These are phyloP conservation scores for Monilinia vaccinii-corymbosi DNA, from an alignment of 2,329 filamentous ascomycete genomes.

Conservation along the genomic window DNA sequence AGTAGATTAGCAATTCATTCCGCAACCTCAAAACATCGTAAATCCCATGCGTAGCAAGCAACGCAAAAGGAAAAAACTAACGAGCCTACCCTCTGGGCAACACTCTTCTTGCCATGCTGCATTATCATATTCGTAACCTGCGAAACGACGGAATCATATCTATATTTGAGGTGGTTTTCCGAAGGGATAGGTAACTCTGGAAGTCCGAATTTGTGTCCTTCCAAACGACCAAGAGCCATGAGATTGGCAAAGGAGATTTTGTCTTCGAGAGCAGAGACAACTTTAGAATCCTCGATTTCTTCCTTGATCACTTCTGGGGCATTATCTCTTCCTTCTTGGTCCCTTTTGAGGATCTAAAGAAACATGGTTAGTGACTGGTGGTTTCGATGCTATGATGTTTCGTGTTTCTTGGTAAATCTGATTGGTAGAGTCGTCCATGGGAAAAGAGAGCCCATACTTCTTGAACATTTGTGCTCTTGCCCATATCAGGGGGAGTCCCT, in stretches of 20 bases:
- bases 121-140: slow-evolving; percentile 90
- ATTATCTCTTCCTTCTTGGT: slow-evolving; percentile 51
- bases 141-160: slow-evolving; percentile 76
- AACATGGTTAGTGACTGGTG: slow-evolving; percentile 11
- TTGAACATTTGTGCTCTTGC: slow-evolving; percentile 56
- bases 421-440: neutral
- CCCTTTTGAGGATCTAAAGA: slow-evolving; percentile 50
- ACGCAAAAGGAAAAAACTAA: slow-evolving; percentile 20
- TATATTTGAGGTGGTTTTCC: slow-evolving; percentile 57
- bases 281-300: slow-evolving; percentile 33
- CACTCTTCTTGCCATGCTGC: slow-evolving; percentile 80
- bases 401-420: neutral
- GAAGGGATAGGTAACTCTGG: slow-evolving; percentile 58
- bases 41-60: slow-evolving; percentile 15
- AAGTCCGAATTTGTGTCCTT: slow-evolving; percentile 57
- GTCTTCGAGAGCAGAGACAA: slow-evolving; percentile 6
- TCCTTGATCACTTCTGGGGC: slow-evolving; percentile 60
- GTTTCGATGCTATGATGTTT: slow-evolving; percentile 15
- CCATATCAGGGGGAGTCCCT: slow-evolving; percentile 48
- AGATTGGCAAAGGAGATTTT: slow-evolving; percentile 28
- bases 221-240: slow-evolving; percentile 25
- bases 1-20: neutral
- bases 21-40: neutral
- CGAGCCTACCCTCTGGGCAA: slow-evolving; percentile 68
- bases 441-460: slow-evolving; percentile 40